Conservation (phyloP, 1,284 basidiomycete genomes). For the Melampsora americana region DNA sequence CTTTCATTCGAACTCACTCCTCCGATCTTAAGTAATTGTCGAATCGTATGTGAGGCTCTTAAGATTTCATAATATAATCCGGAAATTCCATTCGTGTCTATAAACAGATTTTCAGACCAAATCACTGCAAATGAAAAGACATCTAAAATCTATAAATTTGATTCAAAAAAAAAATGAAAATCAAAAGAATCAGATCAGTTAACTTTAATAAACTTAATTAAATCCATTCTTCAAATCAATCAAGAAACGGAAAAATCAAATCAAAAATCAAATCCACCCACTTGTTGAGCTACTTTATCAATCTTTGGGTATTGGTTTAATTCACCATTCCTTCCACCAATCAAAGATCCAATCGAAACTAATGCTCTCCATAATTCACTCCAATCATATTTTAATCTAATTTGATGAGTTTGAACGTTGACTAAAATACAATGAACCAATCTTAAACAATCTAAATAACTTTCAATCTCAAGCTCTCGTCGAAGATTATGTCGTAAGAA, state of each 20-base stretch:
- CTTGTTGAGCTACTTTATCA: slow-evolving; percentile 42
- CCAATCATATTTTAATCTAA: slow-evolving; percentile 47
- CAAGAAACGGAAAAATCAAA: background rate
- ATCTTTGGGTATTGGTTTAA: slow-evolving; percentile 37
- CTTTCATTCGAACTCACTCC: slow-evolving; percentile 41
- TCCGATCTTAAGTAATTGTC: slow-evolving; percentile 47
- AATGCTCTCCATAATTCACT: slow-evolving; percentile 48
- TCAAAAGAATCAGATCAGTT: slow-evolving; percentile 46
- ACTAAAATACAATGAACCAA: slow-evolving; percentile 30
- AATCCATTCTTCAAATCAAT: too few species aligned
- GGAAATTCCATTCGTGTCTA: slow-evolving; percentile 42
- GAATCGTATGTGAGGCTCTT: slow-evolving; percentile 48
- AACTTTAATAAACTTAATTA: slow-evolving; percentile 18
- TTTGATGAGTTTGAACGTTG: slow-evolving; percentile 32
- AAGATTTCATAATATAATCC: slow-evolving; percentile 51
- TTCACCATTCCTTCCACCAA: slow-evolving; percentile 45
- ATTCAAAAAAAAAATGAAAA: too few species aligned
- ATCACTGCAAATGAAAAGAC: slow-evolving; percentile 49
- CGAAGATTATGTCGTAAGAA: slow-evolving; percentile 48
- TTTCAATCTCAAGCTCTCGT: slow-evolving; percentile 48
- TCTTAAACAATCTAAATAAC: slow-evolving; percentile 30
- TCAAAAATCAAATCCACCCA: background rate
- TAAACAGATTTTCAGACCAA: slow-evolving; percentile 51
- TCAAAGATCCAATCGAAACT: slow-evolving; percentile 46
- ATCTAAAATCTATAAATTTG: slow-evolving; percentile 48